A percentile compares a stretch with the other conserved stretches of the same genome.
phyloP scores from a whole-genome alignment of 2,329 filamentous ascomycete species.

The Hyphodiscus sp. region DNA sequence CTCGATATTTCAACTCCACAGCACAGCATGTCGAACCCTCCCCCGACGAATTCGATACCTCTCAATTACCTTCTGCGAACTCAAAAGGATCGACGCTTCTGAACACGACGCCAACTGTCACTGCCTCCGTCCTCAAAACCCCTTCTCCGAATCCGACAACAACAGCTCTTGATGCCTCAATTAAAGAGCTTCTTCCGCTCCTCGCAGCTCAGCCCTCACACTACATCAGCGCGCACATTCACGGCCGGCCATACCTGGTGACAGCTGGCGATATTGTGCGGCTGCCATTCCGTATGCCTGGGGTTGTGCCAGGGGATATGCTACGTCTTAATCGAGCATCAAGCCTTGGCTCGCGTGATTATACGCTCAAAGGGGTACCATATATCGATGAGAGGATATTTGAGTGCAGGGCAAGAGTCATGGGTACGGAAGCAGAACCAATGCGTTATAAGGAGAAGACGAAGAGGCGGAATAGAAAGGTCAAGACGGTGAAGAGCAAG shows the following conservation, averaged over 20 bases:
- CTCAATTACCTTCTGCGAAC: slow-evolving; percentile 11
- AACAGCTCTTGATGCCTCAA: slow-evolving; percentile 43
- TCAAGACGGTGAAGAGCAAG: slow-evolving; percentile 79
- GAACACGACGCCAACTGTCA: neutral
- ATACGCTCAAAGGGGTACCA: slow-evolving; percentile 75
- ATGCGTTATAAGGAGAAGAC: slow-evolving; percentile 73
- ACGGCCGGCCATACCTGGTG: slow-evolving; percentile 73
- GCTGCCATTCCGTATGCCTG: slow-evolving; percentile 73
- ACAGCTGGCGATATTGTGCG: slow-evolving; percentile 69
- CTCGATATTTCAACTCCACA: slow-evolving; percentile 43
- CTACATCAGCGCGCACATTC: slow-evolving; percentile 76
- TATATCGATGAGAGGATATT: slow-evolving; percentile 80
- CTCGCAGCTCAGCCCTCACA: slow-evolving; percentile 66
- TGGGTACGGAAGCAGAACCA: slow-evolving; percentile 78
- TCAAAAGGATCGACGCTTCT: slow-evolving; percentile 4
- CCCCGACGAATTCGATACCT: slow-evolving; percentile 14
- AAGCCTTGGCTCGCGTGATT: slow-evolving; percentile 79
- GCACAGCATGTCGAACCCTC: slow-evolving; percentile 40
- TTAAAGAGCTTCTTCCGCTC: slow-evolving; percentile 60
- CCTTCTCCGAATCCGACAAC: slow-evolving; percentile 22
- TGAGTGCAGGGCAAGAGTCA: slow-evolving; percentile 76
- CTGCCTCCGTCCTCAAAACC: slow-evolving; percentile 1
- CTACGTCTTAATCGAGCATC: slow-evolving; percentile 82
- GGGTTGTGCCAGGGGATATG: slow-evolving; percentile 72
- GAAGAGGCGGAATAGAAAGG: slow-evolving; percentile 68